phyloP scores from a whole-genome alignment of 2,329 filamentous ascomycete species.

The Sclerotinia glacialis region DNA sequence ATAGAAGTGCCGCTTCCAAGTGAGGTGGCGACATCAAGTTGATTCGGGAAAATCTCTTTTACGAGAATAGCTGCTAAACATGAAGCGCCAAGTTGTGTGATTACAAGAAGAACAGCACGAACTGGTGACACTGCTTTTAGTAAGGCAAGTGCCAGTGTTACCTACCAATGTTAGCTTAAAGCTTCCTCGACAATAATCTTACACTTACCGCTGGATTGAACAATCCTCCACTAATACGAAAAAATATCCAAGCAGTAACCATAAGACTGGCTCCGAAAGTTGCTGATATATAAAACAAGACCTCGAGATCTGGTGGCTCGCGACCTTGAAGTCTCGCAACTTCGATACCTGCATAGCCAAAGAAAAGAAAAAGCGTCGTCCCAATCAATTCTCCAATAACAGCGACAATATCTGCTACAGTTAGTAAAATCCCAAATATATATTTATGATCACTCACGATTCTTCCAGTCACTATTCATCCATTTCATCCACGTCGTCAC shows the following conservation, averaged over 20 bases:
- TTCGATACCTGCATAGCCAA: constrained; percentile 38
- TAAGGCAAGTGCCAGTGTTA: constrained; percentile 42
- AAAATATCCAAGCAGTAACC: constrained; percentile 56
- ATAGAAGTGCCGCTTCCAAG: constrained; percentile 43
- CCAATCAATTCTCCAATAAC: constrained; percentile 38
- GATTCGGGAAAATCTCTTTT: constrained; percentile 39
- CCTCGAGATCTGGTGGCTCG: constrained; percentile 36
- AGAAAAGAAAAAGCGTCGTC: constrained; percentile 42
- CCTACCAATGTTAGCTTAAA: constrained; percentile 12
- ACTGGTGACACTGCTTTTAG: constrained; percentile 39
- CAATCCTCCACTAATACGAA: constrained; percentile 50
- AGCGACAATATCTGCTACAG: constrained; percentile 33
- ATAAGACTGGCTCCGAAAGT: constrained; percentile 43
- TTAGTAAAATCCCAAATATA: background rate
- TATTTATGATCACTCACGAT: constrained; percentile 27
- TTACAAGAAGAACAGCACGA: constrained; percentile 38
- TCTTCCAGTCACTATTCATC: constrained; percentile 23
- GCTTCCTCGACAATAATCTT: background rate
- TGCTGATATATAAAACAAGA: constrained; percentile 41
- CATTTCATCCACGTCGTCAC: constrained; percentile 18
- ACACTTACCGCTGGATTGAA: constrained; percentile 47
- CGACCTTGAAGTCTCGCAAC: constrained; percentile 25
- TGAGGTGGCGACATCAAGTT: constrained; percentile 43
- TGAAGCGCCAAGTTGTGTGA: constrained; percentile 40
- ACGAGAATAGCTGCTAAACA: constrained; percentile 45